Base-by-base conservation (phyloP, 495 filamentous ascomycete genomes). In the Lophium mytilinum region DNA sequence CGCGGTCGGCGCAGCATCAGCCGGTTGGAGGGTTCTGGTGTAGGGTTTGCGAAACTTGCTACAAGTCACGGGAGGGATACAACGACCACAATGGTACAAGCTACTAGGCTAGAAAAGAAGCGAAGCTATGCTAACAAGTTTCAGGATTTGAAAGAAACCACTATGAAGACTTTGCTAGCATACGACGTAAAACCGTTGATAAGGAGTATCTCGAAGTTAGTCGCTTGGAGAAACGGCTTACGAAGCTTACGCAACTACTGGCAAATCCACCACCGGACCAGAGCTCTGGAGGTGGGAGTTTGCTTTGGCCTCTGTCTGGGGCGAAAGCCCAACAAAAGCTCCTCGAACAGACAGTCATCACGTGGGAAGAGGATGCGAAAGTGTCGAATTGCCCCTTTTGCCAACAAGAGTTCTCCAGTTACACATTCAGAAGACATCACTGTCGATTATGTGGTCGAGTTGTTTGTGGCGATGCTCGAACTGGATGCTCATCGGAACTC, bases 21-120 rank as follows among this genome's bases (percentile, higher is more conserved):
- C 94, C 94, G 0, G 86, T 95, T 0, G 74, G 94, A 58, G 93
- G 93, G 1, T 78, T 91, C 54, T 98, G 93, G 93, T 94, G 88
- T 66, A 73, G 93, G 35, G 91, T 96, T 4, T 98, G 93, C 68
- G 94, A 97, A 71, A 97, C 93, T 24, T 98, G 93, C 70, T 98
- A 92, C 72, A 97, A 96, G 73, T 93, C 88, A 17, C 78, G 94
- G 59, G 89, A 91, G 37, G 94, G 94, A 3, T 98, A 97, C 70
- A 96, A 91, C 67, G 92, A 97, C 65, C 87, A 90, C 60, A 80
- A 80, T 53, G 90, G 85, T 78, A 37, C 6, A 56, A 50, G n/a
- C 1, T 8, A 15, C 30, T 18, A 9, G 47, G 19, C 45, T 19
- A 19, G 12, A 6, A 17, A 11, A 19, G 6, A 48, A 30, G 42